Evolutionary conservation across 179 eudicot species (phyloP), one percentile per base, ranked within the genome.

Genomic region (Silene noctiflora): DNA sequence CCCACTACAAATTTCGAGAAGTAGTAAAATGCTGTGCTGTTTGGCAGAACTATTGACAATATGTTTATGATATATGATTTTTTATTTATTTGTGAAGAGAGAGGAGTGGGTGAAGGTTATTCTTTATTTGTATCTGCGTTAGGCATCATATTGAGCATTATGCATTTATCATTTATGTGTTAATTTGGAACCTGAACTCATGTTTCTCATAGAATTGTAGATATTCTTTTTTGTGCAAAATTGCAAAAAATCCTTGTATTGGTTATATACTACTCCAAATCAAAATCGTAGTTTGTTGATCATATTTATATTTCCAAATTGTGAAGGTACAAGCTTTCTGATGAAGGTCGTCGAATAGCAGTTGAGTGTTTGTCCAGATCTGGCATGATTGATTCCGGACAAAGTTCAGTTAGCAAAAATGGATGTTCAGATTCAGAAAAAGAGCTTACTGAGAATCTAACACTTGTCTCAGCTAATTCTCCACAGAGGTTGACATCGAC

Each of bases 291-390:
- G 51, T 74, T 51, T 69, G 24, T 10, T 61, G 71, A 22, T 69
- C 58, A 42, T 35, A 56, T 69, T 68, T 27, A 9, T 53, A 75
- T 35, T 39, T 35, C 55, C 35, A 22, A 56, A 61, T 73, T 75
- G 68, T 82, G 68, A 89, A 95, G 99, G 82, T 95, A 91, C 82
- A 93, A 86, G 93, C 83, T 95, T 72, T 88, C 98, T 3, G 86
- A 84, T 69, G 87, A 83, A 80, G 99, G 99, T 46, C 85, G 87
- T 65, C 83, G 84, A 82, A 86, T 86, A 74, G 97, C 98, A 71
- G 76, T 82, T 67, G 99, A 95, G 53, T 95, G 99, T 78, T 86
- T 95, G 61, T 78, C 66, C 72, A 86, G 92, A 82, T 93, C 99
- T 46, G 89, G 92, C 78, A 75, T 89, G 85, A 65, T 77, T 78